These are phyloP conservation scores for Aureobasidium sp. DNA, from an alignment of 2,329 filamentous ascomycete genomes.

Conservation along the genomic window DNA sequence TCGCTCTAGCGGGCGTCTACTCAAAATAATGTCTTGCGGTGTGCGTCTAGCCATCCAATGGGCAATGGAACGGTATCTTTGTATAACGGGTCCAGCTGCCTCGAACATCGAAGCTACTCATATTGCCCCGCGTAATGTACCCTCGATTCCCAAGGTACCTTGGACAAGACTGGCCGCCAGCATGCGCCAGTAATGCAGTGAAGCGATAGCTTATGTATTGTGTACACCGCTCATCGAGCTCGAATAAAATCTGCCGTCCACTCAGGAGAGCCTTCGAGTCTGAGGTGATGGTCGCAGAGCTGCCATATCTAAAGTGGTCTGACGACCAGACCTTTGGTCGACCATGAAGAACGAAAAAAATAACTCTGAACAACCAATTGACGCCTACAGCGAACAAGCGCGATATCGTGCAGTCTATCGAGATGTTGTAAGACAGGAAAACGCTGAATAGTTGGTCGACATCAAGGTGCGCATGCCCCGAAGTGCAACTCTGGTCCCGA, in stretches of 20 bases:
- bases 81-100: conserved; percentile 6
- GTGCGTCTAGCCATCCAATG: conserved; percentile 6
- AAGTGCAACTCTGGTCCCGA: background rate
- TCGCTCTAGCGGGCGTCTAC: background rate
- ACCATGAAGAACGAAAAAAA: background rate
- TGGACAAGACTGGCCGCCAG: background rate
- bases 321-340: background rate
- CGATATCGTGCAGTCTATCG: background rate
- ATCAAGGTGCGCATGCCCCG: background rate
- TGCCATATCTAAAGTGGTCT: background rate
- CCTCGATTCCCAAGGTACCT: background rate
- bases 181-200: conserved; percentile 9
- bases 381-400: background rate
- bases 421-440: background rate
- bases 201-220: conserved; percentile 1
- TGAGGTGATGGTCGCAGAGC: background rate
- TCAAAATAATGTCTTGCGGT: background rate
- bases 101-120: conserved; percentile 1
- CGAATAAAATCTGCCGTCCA: background rate
- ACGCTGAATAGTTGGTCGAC: background rate
- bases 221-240: conserved; percentile 13
- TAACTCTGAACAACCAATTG: background rate
- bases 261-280: background rate
- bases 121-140: background rate
- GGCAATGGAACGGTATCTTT: background rate